phyloP scores from a whole-genome alignment of 108 stramenopile species.

The Nitzschia sp. region DNA sequence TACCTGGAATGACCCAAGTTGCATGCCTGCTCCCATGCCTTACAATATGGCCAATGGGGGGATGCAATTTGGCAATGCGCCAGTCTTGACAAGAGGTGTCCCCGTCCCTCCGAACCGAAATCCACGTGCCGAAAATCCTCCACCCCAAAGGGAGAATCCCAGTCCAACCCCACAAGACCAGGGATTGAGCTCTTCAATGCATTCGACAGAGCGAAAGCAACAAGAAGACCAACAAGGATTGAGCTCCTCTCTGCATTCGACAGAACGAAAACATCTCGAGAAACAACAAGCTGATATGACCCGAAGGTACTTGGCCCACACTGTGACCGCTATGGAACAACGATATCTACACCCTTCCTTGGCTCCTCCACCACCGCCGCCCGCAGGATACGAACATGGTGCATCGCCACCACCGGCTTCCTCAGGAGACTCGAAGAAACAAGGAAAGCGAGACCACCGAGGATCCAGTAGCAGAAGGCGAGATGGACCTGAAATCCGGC shows the following conservation, averaged over 20 bases:
- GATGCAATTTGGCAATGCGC: background rate
- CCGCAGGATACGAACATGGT: background rate
- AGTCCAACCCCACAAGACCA: background rate
- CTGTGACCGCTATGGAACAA: constrained; percentile 20
- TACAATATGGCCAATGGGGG: background rate
- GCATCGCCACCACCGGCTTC: background rate
- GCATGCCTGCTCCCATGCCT: background rate
- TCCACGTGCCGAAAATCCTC: background rate
- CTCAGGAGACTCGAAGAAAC: background rate
- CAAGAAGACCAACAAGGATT: constrained; percentile 2
- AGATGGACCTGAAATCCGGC: constrained; percentile 13
- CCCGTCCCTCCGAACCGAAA: background rate
- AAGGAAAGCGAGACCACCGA: too few relatives aligned
- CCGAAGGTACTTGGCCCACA: constrained; percentile 6
- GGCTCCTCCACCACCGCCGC: constrained; percentile 2
- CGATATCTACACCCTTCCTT: constrained; percentile 14
- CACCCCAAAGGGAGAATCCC: background rate
- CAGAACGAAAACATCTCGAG: constrained; percentile 5
- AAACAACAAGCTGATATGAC: constrained; percentile 5
- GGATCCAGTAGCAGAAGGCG: background rate
- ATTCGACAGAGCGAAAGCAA: background rate
- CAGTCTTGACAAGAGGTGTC: background rate
- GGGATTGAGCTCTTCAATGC: background rate
- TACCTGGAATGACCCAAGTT: background rate
- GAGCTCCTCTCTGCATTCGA: background rate